Evolutionary conservation across 805 yeast species (phyloP).

Genomic region (Metschnikowia picachoensis): DNA sequence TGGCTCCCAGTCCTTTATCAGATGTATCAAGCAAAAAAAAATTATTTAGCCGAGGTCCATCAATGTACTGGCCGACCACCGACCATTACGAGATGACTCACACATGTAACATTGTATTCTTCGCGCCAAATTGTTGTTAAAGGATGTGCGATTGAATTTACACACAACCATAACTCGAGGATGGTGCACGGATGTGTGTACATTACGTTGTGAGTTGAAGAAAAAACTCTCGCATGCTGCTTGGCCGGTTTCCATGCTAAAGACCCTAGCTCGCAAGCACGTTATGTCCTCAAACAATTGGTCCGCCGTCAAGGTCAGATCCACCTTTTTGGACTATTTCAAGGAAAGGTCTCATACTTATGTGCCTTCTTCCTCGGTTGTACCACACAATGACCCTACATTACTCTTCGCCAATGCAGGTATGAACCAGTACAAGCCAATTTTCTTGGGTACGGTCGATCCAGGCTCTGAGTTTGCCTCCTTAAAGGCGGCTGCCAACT

Average conservation of each 20-base stretch:
- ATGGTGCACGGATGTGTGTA: constrained; percentile 8
- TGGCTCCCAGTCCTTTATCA: no score
- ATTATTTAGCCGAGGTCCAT: no score
- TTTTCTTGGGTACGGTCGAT: constrained; percentile 94
- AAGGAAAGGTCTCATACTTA: constrained; percentile 64
- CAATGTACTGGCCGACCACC: no score
- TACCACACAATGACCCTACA: constrained; percentile 98
- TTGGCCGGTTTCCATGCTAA: constrained; percentile 13
- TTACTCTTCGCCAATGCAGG: constrained; percentile 97
- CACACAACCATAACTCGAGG: no score
- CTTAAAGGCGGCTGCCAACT: constrained; percentile 86
- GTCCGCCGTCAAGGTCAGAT: constrained; percentile 60
- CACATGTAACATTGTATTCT: no score
- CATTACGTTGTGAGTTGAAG: constrained; percentile 1
- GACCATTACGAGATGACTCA: no score
- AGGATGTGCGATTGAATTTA: no score
- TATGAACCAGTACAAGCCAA: constrained; percentile 98
- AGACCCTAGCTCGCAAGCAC: constrained; percentile 16
- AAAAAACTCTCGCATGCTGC: constrained; percentile 10
- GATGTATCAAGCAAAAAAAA: no score
- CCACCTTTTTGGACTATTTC: constrained; percentile 82
- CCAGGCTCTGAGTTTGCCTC: constrained; percentile 84
- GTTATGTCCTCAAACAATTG: constrained; percentile 22
- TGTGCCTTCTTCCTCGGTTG: constrained; percentile 90
- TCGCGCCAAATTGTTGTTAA: no score